Evolutionary conservation across 352 stramenopile genomes (phyloP), one percentile per base, ranked within the genome.

Genomic region (Pythium apleroticum): DNA sequence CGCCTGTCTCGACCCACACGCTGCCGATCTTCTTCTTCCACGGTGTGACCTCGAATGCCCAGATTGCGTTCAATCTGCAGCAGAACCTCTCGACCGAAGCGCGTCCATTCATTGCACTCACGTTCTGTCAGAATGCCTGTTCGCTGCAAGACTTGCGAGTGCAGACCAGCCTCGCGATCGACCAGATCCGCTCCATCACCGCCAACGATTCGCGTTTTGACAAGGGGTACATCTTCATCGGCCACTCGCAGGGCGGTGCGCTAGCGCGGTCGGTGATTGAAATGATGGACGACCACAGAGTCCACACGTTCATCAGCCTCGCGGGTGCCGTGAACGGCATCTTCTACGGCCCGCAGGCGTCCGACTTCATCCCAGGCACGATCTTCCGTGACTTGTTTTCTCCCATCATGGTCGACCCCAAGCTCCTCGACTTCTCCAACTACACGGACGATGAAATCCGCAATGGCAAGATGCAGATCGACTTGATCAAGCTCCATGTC

Each of bases 21-120:
- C 57, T 82, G 9, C 77, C 77, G 0, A 68, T 77, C 20, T 76
- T 80, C 70, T 80, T 82, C 66, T 78, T 82, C 62, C 75, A 83
- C 43, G 75, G 73, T 39, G 50, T 80, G 45, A 75, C 71, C n/a
- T 41, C 57, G 31, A 75, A 77, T 31, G 52, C 64, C 22, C 65
- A 50, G 46, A 60, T 71, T n/a, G 72, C 66, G 3, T 57, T 52
- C 14, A 68, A 73, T 63, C 67, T 78, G 17, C 30, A 78, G 43
- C 52, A 68, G 33, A 78, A 73, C 30, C 65, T 80, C 22, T 73
- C 70, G 0, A 65, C 67, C 22, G 50, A 72, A 27, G 67, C 60
- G 5, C 71, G 64, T 10, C 55, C 68, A 15, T 76, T 81, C 69
- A 61, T 76, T 7, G 52, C 59, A 7, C 74, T 84, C 46, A 68